Percentiles rank a stretch among this genome's conserved stretches.
phyloP scores from a whole-genome alignment of 257 asterid species.

The Solanum verrucosum region DNA sequence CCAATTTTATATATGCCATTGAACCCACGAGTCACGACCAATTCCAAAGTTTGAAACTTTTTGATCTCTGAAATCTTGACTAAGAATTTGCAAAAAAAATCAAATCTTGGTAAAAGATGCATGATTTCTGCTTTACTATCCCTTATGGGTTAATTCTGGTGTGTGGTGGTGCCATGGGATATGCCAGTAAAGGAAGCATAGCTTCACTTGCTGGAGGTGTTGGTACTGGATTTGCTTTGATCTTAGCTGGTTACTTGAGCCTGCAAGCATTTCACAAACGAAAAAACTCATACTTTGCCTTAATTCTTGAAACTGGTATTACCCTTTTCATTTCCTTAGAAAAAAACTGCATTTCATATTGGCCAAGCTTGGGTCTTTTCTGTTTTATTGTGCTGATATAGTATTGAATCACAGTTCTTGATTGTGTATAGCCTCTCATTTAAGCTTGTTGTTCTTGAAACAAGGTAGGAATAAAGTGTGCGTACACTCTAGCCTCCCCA shows the following conservation, averaged over 20 bases:
- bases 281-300: constrained; percentile 66
- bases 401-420: neutral
- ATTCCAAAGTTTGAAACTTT: neutral
- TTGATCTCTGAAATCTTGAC: constrained; percentile 1
- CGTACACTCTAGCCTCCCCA: accelerated
- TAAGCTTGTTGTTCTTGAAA: neutral
- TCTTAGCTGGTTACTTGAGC: constrained; percentile 88
- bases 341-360: neutral
- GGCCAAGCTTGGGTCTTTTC: neutral
- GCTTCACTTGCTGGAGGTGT: constrained; percentile 83
- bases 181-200: constrained; percentile 63
- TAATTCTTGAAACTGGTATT: constrained; percentile 69
- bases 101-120: constrained; percentile 42
- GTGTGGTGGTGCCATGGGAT: constrained; percentile 82
- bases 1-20: neutral
- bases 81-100: neutral
- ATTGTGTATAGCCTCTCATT: neutral
- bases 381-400: neutral
- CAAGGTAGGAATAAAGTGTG: neutral
- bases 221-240: constrained; percentile 63
- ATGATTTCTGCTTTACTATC: constrained; percentile 95
- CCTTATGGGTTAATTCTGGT: constrained; percentile 79
- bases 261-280: constrained; percentile 82
- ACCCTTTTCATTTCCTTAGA: constrained; percentile 4
- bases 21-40: neutral